These are phyloP conservation scores for Schizonepeta tenuifolia DNA, from an alignment of 257 asterid genomes.

Conservation along the genomic window DNA sequence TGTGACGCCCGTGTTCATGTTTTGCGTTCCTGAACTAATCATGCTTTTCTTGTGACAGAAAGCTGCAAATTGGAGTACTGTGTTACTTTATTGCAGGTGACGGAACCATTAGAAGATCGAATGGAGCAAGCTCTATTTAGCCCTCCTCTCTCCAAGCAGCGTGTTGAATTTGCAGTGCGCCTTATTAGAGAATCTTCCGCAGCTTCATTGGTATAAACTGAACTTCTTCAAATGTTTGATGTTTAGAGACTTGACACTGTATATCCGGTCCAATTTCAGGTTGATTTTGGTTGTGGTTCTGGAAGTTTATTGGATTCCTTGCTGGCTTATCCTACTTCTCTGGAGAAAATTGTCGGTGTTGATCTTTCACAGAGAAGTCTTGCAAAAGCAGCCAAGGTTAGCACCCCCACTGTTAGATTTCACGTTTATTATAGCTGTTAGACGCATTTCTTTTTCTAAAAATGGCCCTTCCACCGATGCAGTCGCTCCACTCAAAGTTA, in stretches of 20 bases:
- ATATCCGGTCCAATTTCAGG: slow-evolving; percentile 52
- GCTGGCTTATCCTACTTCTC: slow-evolving; percentile 74
- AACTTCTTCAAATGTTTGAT: slow-evolving; percentile 23
- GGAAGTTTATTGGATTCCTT: slow-evolving; percentile 93
- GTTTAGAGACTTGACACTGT: slow-evolving; percentile 30
- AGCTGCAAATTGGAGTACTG: slow-evolving; percentile 69
- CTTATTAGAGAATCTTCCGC: slow-evolving; percentile 77
- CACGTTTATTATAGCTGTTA: neutral
- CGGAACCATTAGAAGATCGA: slow-evolving; percentile 91
- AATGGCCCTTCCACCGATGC: slow-evolving; percentile 28
- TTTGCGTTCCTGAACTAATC: neutral
- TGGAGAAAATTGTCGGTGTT: slow-evolving; percentile 83
- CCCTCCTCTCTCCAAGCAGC: slow-evolving; percentile 92
- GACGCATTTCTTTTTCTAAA: neutral
- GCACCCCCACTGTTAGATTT: neutral
- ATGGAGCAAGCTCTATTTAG: slow-evolving; percentile 92
- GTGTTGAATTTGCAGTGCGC: slow-evolving; percentile 84
- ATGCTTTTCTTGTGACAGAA: slow-evolving; percentile 41
- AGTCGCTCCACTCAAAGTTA: slow-evolving; percentile 80
- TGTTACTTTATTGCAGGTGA: slow-evolving; percentile 65
- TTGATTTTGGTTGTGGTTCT: slow-evolving; percentile 97
- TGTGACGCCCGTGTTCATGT: neutral
- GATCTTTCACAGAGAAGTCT: slow-evolving; percentile 77
- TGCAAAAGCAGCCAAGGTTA: slow-evolving; percentile 93
- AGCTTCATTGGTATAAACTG: slow-evolving; percentile 61